phyloP scores from a whole-genome alignment of 1,284 basidiomycete species.

The Schizophyllum commune region DNA sequence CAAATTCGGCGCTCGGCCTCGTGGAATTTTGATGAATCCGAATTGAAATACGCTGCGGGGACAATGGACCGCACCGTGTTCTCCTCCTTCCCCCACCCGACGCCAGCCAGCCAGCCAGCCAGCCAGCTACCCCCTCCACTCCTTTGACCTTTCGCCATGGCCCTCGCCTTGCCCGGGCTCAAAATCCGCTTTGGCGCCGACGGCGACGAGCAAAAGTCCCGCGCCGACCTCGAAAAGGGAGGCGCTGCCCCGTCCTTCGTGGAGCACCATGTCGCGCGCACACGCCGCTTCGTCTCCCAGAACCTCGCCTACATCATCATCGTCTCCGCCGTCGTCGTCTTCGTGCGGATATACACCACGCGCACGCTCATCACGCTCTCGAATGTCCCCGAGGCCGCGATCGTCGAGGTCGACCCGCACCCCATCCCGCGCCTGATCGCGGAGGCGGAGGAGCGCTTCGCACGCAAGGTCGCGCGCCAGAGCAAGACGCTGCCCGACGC shows the following conservation, averaged over 20 bases:
- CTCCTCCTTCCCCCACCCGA: not conserved
- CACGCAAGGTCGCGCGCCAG: constrained; percentile 61
- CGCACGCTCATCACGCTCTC: not conserved
- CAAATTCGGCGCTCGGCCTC: not conserved
- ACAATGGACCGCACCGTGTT: not conserved
- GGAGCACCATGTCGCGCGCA: not conserved
- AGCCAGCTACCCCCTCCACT: not conserved
- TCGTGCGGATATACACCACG: not conserved
- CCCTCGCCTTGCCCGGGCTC: not conserved
- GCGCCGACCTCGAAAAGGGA: not conserved
- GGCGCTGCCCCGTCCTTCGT: not conserved
- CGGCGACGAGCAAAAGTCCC: not conserved
- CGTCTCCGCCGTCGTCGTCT: not conserved
- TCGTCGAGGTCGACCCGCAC: constrained; percentile 30
- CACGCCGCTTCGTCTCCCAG: not conserved
- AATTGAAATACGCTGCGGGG: not conserved
- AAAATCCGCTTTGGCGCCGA: not conserved
- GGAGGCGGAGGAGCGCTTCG: constrained; percentile 64
- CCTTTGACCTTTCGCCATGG: not conserved
- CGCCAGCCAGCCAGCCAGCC: not conserved
- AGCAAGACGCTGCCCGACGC: constrained; percentile 71
- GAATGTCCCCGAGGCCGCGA: not conserved
- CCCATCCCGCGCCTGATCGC: constrained; percentile 81
- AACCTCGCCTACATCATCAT: not conserved
- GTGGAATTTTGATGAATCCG: not conserved